Conservation (phyloP, 305 asterid genomes). For the Withania somnifera region DNA sequence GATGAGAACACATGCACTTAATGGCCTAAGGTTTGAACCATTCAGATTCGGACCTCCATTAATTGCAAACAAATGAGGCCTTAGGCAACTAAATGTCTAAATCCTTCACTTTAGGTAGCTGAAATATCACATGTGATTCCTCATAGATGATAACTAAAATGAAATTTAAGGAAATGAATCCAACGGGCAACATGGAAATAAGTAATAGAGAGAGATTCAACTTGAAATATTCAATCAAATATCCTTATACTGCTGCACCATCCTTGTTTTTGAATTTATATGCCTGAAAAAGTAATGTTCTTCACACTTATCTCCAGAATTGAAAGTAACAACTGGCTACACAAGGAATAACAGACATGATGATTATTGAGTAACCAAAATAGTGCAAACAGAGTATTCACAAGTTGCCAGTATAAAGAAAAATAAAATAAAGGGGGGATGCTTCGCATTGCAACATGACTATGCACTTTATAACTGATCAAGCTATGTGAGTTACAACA, state of each 20-base stretch:
- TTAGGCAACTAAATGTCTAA: not conserved
- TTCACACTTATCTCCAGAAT: not conserved
- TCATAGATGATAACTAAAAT: not conserved
- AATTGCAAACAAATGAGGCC: too few species aligned
- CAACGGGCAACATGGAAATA: not conserved
- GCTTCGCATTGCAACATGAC: not conserved
- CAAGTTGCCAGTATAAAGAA: not conserved
- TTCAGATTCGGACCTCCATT: too few species aligned
- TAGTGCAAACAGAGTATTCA: not conserved
- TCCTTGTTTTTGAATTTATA: not conserved
- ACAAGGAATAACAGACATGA: not conserved
- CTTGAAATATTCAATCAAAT: not conserved
- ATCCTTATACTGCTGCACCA: not conserved
- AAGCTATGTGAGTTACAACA: slow-evolving; percentile 17
- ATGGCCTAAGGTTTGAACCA: too few species aligned
- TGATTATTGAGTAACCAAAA: not conserved
- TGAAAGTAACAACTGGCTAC: not conserved
- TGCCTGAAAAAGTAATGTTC: not conserved
- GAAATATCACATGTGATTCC: not conserved
- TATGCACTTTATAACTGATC: not conserved
- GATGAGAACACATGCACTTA: too few species aligned
- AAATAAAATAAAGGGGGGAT: not conserved
- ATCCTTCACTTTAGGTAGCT: not conserved
- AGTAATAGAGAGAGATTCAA: not conserved
- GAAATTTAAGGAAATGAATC: not conserved